Conservation (phyloP, 352 stramenopile genomes). For the Phytophthora kernoviae region DNA sequence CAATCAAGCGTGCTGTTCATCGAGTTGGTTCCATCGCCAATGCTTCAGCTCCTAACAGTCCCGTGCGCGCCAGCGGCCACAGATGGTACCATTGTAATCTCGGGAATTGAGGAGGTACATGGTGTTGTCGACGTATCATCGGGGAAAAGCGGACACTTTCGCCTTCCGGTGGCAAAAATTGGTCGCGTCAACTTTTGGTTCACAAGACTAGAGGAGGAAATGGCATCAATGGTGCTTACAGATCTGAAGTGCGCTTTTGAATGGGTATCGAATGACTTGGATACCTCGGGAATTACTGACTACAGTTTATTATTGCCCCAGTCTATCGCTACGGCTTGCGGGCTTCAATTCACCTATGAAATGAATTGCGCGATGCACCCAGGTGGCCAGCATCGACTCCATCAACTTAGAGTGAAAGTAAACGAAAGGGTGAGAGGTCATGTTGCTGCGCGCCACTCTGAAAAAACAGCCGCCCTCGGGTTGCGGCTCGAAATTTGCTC, state of each 20-base stretch:
- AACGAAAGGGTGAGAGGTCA: constrained; percentile 2
- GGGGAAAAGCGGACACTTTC: constrained; percentile 18
- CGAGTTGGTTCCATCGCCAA: constrained; percentile 25
- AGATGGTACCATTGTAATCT: constrained; percentile 25
- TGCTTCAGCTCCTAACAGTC: not conserved
- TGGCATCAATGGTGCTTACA: constrained; percentile 42
- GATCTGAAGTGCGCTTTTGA: constrained; percentile 42
- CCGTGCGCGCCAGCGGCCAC: constrained; percentile 13
- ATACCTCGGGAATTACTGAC: not conserved
- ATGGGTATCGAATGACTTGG: constrained; percentile 13
- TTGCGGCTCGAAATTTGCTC: constrained; percentile 40
- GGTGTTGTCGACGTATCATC: not conserved
- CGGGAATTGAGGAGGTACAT: constrained; percentile 22
- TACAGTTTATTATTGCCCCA: constrained; percentile 33
- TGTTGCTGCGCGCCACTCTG: not conserved
- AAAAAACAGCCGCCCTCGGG: constrained; percentile 3
- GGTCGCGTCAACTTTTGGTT: constrained; percentile 73
- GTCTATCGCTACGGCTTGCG: constrained; percentile 28
- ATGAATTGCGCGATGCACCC: constrained; percentile 24
- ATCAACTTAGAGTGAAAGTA: constrained; percentile 1
- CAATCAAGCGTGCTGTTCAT: constrained; percentile 16
- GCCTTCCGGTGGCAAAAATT: constrained; percentile 65
- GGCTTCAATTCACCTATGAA: constrained; percentile 40
- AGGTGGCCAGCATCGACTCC: constrained; percentile 2
- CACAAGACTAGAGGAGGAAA: constrained; percentile 62